Evolutionary conservation across 176 grass and related monocot genomes (phyloP).

Genomic region (Dactylis glomerata): DNA sequence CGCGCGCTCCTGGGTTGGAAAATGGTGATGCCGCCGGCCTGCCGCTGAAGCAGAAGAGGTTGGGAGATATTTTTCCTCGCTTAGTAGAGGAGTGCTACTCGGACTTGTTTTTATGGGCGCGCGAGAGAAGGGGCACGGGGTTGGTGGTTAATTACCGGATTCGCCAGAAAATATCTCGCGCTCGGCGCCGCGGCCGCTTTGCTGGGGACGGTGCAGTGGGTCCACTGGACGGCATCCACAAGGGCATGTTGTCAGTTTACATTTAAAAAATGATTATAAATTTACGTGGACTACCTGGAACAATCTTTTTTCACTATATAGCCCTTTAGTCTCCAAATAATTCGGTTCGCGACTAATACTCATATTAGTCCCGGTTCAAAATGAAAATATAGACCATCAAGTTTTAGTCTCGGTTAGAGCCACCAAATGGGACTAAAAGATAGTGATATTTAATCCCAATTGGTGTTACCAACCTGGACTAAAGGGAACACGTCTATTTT

Average conservation of each 20-base stretch:
- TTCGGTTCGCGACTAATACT: no score
- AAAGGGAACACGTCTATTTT: no score
- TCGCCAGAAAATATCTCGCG: conserved; percentile 43
- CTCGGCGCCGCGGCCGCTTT: background rate
- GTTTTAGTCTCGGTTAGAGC: no score
- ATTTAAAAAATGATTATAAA: no score
- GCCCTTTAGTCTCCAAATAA: no score
- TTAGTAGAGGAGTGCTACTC: background rate
- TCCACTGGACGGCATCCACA: background rate
- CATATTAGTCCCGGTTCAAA: no score
- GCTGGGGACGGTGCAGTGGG: background rate
- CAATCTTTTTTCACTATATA: no score
- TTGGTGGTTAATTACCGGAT: conserved; percentile 26
- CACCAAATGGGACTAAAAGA: no score
- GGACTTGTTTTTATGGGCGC: background rate
- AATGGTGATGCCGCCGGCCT: conserved; percentile 19
- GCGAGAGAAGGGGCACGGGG: background rate
- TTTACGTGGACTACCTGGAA: no score
- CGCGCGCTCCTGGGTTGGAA: conserved; percentile 8
- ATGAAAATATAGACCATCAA: no score
- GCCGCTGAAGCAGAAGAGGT: background rate
- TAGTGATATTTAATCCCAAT: no score
- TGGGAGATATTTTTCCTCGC: conserved; percentile 34
- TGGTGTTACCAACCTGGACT: no score
- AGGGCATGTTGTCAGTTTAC: background rate